Percentiles rank a stretch among this genome's conserved stretches.
phyloP scores from a whole-genome alignment of 2,329 filamentous ascomycete genomes.

The Fusarium staphyleae region DNA sequence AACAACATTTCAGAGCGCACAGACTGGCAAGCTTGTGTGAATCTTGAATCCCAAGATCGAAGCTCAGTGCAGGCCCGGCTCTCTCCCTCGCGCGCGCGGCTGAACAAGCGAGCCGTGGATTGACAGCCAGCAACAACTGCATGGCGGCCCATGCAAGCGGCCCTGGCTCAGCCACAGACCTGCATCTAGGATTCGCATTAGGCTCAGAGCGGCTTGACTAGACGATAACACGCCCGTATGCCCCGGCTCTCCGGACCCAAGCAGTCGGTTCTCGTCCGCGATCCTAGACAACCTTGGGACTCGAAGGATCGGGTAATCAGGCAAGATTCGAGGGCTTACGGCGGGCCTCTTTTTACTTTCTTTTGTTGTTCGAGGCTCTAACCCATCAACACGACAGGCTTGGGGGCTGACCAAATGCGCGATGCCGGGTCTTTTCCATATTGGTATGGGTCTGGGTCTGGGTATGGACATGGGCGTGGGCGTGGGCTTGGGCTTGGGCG shows the following conservation, averaged over 20 bases:
- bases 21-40: too few species aligned
- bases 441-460: background rate
- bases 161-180: conserved; percentile 11
- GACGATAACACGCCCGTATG: conserved; percentile 22
- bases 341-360: too few species aligned
- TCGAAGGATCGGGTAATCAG: too few species aligned
- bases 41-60: conserved; percentile 3
- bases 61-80: conserved; percentile 16
- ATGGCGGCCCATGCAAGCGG: conserved; percentile 24
- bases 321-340: too few species aligned
- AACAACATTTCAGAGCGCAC: too few species aligned
- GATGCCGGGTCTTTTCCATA: conserved; percentile 6
- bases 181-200: conserved; percentile 7
- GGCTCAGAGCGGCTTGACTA: conserved; percentile 33
- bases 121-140: conserved; percentile 9
- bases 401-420: conserved; percentile 16
- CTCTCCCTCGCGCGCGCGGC: conserved; percentile 14
- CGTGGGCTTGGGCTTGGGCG: conserved; percentile 11
- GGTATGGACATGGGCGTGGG: conserved; percentile 6
- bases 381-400: conserved; percentile 12
- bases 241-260: conserved; percentile 37
- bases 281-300: background rate
- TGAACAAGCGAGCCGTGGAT: conserved; percentile 25
- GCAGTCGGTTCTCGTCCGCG: conserved; percentile 35
- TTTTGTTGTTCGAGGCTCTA: conserved; percentile 8